Base-by-base conservation (phyloP, 345 rosid species). In the Raphanus raphanistrum region DNA sequence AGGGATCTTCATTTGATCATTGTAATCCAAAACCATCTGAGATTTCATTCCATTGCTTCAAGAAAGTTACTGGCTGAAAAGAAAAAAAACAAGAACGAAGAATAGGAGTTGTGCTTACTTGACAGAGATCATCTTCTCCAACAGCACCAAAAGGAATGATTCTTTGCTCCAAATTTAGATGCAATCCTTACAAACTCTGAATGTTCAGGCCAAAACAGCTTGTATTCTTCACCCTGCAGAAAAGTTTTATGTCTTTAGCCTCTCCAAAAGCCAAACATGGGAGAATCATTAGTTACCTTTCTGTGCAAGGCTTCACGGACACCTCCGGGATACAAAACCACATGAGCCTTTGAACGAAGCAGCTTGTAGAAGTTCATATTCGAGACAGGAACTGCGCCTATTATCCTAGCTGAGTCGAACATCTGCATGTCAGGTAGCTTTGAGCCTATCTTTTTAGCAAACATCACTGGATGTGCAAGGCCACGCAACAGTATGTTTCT, bases 321-420 rank as follows among this genome's bases (percentile, higher is more conserved):
- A 65, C 94, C 96, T 66, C 97, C 97, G 6, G 94, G 94, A 74
- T 88, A 90, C 58, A 90, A 79, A 27, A 79, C 75, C 75, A 81
- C 87, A 63, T 90, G 94, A 76, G 92, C 77, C 27, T 90, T 90
- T 68, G 92, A 80, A 29, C 89, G 84, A 4, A 92, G 70, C 38
- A 92, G 83, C 70, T 82, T 90, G 85, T 81, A 88, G 68, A 92
- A 83, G 70, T 85, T 89, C 63, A 80, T 70, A 63, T 75, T 82
- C 0, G 94, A 80, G 66, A 90, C 92, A 7, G 92, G 97, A 73
- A 86, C 85, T 43, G 89, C 89, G n/a, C 98, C 98, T 80, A 89
- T 73, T 26, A 45, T 11, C 78, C 79, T 85, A 43, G 82, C 3
- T 32, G 33, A 10, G 77, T 93, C 98, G 29, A 68, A 88, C 28